Conservation (phyloP, 768 basidiomycete species). For the Mycena albidolilacea region DNA sequence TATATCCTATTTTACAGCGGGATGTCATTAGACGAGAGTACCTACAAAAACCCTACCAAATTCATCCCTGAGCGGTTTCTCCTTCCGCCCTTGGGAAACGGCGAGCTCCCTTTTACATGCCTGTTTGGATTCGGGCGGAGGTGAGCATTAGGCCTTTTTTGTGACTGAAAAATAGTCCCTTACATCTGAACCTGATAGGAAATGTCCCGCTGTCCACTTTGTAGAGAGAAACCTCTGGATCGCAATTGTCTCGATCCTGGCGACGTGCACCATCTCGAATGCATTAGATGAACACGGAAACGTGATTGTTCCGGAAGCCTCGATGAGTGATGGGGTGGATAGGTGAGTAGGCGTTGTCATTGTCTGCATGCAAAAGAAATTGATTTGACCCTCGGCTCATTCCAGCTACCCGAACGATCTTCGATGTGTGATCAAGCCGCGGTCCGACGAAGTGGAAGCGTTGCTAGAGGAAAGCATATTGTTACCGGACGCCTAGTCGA, state of each 20-base stretch:
- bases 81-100: neutral
- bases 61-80: slow-evolving; percentile 26
- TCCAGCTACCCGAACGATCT: slow-evolving; percentile 26
- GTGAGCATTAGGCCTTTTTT: slow-evolving; percentile 5
- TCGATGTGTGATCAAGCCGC: slow-evolving; percentile 26
- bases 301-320: slow-evolving; percentile 14
- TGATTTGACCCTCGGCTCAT: slow-evolving; percentile 15
- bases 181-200: slow-evolving; percentile 13
- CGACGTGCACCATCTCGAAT: slow-evolving; percentile 24
- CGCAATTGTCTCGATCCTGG: slow-evolving; percentile 28
- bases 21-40: slow-evolving; percentile 22
- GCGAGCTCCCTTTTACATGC: slow-evolving; percentile 17
- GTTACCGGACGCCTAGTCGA: slow-evolving; percentile 11
- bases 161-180: slow-evolving; percentile 11
- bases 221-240: slow-evolving; percentile 28
- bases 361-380: slow-evolving; percentile 16
- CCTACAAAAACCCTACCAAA: slow-evolving; percentile 9
- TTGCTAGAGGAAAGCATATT: slow-evolving; percentile 25
- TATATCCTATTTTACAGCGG: slow-evolving; percentile 25
- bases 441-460: slow-evolving; percentile 18
- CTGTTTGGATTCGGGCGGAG: slow-evolving; percentile 29
- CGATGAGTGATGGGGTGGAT: slow-evolving; percentile 24
- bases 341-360: slow-evolving; percentile 27
- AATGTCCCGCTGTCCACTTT: slow-evolving; percentile 14
- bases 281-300: slow-evolving; percentile 28